Evolutionary conservation across 2,329 filamentous ascomycete species (phyloP).

Genomic region (Plectosphaerella cucumerina): DNA sequence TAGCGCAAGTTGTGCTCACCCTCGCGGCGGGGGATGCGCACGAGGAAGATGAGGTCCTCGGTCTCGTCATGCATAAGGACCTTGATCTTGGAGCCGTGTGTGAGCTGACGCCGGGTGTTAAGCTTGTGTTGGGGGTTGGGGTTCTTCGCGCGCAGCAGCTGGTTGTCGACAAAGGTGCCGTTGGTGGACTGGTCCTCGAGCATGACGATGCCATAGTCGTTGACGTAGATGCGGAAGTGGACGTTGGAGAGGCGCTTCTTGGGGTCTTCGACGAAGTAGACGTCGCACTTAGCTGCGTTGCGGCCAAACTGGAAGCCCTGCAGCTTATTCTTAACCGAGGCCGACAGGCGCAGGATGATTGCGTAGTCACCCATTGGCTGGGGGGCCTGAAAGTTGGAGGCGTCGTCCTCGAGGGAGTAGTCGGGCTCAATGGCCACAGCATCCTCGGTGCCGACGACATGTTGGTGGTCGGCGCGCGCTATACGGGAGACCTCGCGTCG

Average conservation of each 20-base stretch:
- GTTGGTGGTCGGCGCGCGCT: constrained; percentile 40
- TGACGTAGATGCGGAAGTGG: constrained; percentile 94
- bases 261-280: constrained; percentile 62
- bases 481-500: constrained; percentile 62
- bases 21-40: constrained; percentile 76
- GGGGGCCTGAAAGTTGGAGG: constrained; percentile 46
- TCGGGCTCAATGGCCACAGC: constrained; percentile 48
- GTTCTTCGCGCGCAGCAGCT: constrained; percentile 49
- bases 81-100: constrained; percentile 68
- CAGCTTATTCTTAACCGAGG: constrained; percentile 60
- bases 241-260: constrained; percentile 79
- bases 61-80: constrained; percentile 52
- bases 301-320: constrained; percentile 86
- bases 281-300: constrained; percentile 66
- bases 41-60: constrained; percentile 72
- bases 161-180: constrained; percentile 79
- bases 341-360: constrained; percentile 77
- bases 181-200: constrained; percentile 94
- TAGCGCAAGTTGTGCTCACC: constrained; percentile 63
- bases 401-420: constrained; percentile 46
- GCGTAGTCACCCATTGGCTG: constrained; percentile 56
- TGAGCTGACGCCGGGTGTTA: constrained; percentile 57
- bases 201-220: constrained; percentile 82
- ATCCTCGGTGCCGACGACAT: constrained; percentile 45
- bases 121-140: constrained; percentile 27